Evolutionary conservation across 345 rosid genomes (phyloP).

Genomic region (Brassica incana): DNA sequence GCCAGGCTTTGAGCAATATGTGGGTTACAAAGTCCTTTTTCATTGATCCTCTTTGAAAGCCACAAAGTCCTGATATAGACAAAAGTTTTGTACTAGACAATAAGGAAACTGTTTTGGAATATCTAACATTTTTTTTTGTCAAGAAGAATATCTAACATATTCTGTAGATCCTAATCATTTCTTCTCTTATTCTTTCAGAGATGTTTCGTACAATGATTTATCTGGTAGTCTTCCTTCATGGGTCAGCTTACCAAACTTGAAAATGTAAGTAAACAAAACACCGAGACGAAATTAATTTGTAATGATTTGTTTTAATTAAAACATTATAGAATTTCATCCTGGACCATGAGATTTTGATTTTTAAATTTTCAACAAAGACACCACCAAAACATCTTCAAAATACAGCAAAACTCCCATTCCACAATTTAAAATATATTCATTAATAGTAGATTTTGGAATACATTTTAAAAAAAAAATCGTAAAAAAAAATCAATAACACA

Average conservation of each 20-base stretch:
- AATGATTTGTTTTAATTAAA: not conserved
- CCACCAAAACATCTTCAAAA: not conserved
- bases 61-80: not conserved
- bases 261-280: constrained; percentile 46
- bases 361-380: not conserved
- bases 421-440: not conserved
- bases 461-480: too few relatives aligned
- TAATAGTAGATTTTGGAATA: not conserved
- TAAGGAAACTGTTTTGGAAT: constrained; percentile 2
- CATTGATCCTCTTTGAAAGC: not conserved
- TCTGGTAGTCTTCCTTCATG: constrained; percentile 68
- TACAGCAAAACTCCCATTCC: not conserved
- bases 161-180: not conserved
- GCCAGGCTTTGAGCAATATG: constrained; percentile 51
- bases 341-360: not conserved
- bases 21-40: constrained; percentile 37
- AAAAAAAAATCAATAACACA: not conserved
- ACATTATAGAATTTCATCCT: not conserved
- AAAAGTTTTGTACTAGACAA: not conserved
- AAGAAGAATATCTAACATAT: not conserved
- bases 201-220: constrained; percentile 71
- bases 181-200: constrained; percentile 47
- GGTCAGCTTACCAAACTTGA: constrained; percentile 45
- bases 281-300: not conserved
- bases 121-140: not conserved